phyloP scores from a whole-genome alignment of 495 filamentous ascomycete species.

The Stereocaulon alpinum region DNA sequence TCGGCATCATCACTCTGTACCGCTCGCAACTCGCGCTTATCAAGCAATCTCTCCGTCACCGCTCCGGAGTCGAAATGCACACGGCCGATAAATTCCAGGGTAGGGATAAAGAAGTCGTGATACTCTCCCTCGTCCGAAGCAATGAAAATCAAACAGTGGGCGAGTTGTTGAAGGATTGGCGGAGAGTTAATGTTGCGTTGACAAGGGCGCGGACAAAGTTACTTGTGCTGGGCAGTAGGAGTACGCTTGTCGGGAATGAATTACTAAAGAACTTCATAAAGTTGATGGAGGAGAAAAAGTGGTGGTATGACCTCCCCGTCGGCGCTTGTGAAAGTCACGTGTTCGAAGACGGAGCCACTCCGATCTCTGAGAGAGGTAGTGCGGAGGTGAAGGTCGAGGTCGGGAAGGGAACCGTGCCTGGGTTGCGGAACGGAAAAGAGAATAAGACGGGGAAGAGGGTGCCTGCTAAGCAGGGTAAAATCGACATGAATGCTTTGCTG shows the following conservation, averaged over 20 bases:
- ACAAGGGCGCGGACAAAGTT: conserved; percentile 86
- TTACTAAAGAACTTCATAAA: conserved; percentile 64
- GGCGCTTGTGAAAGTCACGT: conserved; percentile 57
- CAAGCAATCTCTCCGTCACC: conserved; percentile 42
- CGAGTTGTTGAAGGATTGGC: conserved; percentile 83
- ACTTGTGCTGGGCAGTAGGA: conserved; percentile 69
- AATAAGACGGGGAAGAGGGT: conserved; percentile 9
- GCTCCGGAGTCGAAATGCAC: conserved; percentile 73
- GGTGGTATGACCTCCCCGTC: conserved; percentile 61
- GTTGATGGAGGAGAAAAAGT: conserved; percentile 60
- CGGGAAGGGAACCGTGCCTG: conserved; percentile 3
- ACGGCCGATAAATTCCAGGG: conserved; percentile 96
- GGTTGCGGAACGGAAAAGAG: conserved; percentile 11
- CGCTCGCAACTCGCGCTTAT: conserved; percentile 72
- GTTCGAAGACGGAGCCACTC: conserved; percentile 44
- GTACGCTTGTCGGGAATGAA: conserved; percentile 67
- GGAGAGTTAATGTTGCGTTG: conserved; percentile 89
- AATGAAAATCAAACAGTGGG: conserved; percentile 73
- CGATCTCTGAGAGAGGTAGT: conserved; percentile 21
- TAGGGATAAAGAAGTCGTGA: conserved; percentile 82
- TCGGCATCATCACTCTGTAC: conserved; percentile 98
- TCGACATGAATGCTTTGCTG: conserved; percentile 20
- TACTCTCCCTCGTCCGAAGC: conserved; percentile 75
- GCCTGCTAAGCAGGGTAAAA: conserved; percentile 17
- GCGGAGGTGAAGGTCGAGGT: conserved; percentile 3